Evolutionary conservation across 1,139 yeast genomes (phyloP), one percentile per base, ranked within the genome.

Genomic region (Sugiyamaella castrensis): DNA sequence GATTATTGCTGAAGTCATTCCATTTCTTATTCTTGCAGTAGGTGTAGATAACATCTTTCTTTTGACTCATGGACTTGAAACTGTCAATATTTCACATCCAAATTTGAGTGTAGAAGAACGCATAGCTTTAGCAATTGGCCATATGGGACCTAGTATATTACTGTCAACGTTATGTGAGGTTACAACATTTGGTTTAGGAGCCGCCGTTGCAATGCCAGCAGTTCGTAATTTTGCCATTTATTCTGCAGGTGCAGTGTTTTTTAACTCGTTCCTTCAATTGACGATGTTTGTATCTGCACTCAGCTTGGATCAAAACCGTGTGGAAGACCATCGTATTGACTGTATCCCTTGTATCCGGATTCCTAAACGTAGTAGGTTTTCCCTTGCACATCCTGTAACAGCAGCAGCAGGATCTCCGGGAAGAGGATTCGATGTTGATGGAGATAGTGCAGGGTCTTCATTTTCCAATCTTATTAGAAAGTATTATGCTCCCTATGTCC

Each of bases 1-100:
- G 36, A 91, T 92, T 55, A 88, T 92, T 55, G 97, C 98, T 1
- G 98, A 92, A 64, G 98, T 92, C 3, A 92, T 92, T 39, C 98
- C 98, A n/a, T 92, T 92, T 61, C 71, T 92, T 61, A 85, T 92
- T 5, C 73, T 92, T 53, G 98, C 98, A 0, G 83, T 92, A 50
- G 98, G 98, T 12, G 92, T 92, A 27, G 98, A 92, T 67, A 92
- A 92, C 63, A 86, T 92, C 31, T 92, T 91, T 63, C 71, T 92
- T 56, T 79, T 92, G 24, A 84, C 88, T 1, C 92, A 88, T 65
- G 96, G 88, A 61, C 71, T 87, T 43, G 80, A 81, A 39, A 69
- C 74, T 26, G 76, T 84, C 12, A 76, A 76, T 50, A 72, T 74
- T 15, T 64, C 70, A 1, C 68, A 68, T 51, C 74, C 78, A 8